Evolutionary conservation across 2,329 filamentous ascomycete species (phyloP), one percentile per base, ranked within the genome.

Genomic region (Hypoxylon rubiginosum): DNA sequence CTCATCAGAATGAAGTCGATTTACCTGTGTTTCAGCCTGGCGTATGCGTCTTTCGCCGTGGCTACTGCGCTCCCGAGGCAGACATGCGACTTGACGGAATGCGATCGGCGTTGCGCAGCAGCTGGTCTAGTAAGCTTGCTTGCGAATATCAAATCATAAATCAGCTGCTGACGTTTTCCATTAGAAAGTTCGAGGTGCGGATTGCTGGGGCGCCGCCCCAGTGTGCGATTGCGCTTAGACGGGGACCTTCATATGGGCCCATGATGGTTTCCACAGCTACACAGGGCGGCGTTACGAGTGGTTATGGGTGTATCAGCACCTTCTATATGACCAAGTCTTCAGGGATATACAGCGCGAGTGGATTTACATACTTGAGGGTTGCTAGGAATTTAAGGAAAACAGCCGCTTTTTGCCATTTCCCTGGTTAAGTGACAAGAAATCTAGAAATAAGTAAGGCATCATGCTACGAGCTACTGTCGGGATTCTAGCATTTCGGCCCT

Each of bases 191-290:
- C 15, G 39, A 9, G 39, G 39, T 43, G 39, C 39, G n/a, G 39
- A 6, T 10, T 43, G 15, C n/a, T 43, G 39, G 39, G 39, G 39
- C 1, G 39, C 39, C 39, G 39, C 39, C 39, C 39, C 39, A 43
- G 39, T 43, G 39, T 43, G 39, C 39, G 15, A 43, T n/a, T 43
- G 39, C 39, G 39, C 10, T 19, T 43, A 43, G 39, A 43, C 39
- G n/a, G 9, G 39, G 5, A 19, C 17, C 39, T 43, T 43, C n/a
- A 4, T 43, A 43, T 19, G n/a, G 15, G 15, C 39, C 39, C 15
- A 5, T 10, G 39, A n/a, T 9, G 39, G 4, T 41, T 17, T 41
- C 39, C 15, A 41, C 5, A 17, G 17, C n/a, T 8, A 41, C 39
- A 2, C 9, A 8, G 15, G 39, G 17, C 9, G 3, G 9, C 9